Evolutionary conservation across 306 rosid genomes (phyloP).

Genomic region (Malus sylvestris): DNA sequence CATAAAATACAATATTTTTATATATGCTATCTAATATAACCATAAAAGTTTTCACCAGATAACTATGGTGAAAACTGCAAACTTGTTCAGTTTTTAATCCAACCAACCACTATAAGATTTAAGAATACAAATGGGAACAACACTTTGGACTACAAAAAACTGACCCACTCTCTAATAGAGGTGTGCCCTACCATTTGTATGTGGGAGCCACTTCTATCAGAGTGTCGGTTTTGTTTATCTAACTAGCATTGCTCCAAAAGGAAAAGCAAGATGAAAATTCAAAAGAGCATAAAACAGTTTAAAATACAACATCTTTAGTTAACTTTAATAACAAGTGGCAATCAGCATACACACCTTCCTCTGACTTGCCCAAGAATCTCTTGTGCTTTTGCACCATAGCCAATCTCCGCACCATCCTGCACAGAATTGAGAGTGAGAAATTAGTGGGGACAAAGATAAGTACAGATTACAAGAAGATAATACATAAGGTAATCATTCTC

Average conservation of each 20-base stretch:
- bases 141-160: neutral
- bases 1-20: neutral
- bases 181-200: neutral
- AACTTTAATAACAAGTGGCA: neutral
- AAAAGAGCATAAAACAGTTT: neutral
- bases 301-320: neutral
- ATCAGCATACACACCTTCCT: constrained; percentile 57
- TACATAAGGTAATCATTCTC: constrained; percentile 16
- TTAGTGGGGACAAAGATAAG: neutral
- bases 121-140: neutral
- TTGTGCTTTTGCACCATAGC: constrained; percentile 97
- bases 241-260: neutral
- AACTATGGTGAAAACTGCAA: neutral
- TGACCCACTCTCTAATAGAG: neutral
- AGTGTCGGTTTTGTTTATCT: neutral
- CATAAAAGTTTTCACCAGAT: neutral
- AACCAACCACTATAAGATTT: neutral
- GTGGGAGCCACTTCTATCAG: neutral
- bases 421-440: constrained; percentile 9
- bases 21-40: neutral
- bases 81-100: neutral
- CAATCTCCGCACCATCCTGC: constrained; percentile 83
- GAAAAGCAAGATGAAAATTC: neutral
- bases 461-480: neutral
- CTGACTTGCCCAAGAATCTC: constrained; percentile 90